Evolutionary conservation across 1,139 yeast genomes (phyloP).

Genomic region (Hansenula anomala): DNA sequence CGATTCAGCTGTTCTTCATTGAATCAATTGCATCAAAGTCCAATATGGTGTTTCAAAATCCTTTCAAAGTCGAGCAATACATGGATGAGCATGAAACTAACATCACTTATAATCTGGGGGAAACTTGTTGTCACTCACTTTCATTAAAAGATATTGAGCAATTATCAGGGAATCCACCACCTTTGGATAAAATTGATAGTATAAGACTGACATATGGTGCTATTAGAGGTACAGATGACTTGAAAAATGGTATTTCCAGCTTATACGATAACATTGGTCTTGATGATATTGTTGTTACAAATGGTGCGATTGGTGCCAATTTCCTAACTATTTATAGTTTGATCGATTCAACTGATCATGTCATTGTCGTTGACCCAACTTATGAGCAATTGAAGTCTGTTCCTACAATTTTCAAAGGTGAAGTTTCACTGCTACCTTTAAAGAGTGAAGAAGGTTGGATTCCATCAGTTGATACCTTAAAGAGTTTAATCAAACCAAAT

Average conservation of each 20-base stretch:
- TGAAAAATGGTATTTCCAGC: conserved; percentile 33
- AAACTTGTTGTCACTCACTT: conserved; percentile 48
- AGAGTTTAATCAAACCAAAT: conserved; percentile 26
- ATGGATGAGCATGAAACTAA: conserved; percentile 47
- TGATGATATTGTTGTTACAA: conserved; percentile 38
- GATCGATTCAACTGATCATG: conserved; percentile 44
- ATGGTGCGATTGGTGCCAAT: conserved; percentile 59
- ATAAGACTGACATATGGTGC: conserved; percentile 41
- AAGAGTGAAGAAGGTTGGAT: conserved; percentile 30
- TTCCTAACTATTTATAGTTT: conserved; percentile 43
- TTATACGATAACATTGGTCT: conserved; percentile 29
- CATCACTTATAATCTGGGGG: conserved; percentile 43
- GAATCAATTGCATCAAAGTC: too few relatives aligned
- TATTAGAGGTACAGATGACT: conserved; percentile 40
- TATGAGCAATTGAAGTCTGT: conserved; percentile 51
- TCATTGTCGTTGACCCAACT: conserved; percentile 45
- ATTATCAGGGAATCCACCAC: conserved; percentile 21
- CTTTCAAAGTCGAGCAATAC: conserved; percentile 52
- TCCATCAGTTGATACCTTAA: conserved; percentile 34
- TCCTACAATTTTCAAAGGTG: conserved; percentile 44
- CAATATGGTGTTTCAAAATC: conserved; percentile 35
- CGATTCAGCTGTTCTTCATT: too few relatives aligned
- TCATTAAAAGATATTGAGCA: conserved; percentile 35
- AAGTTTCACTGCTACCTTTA: conserved; percentile 34
- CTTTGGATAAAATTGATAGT: conserved; percentile 19